These are phyloP conservation scores for Heliamphora ciliata DNA, from an alignment of 179 eudicot species.

Conservation along the genomic window DNA sequence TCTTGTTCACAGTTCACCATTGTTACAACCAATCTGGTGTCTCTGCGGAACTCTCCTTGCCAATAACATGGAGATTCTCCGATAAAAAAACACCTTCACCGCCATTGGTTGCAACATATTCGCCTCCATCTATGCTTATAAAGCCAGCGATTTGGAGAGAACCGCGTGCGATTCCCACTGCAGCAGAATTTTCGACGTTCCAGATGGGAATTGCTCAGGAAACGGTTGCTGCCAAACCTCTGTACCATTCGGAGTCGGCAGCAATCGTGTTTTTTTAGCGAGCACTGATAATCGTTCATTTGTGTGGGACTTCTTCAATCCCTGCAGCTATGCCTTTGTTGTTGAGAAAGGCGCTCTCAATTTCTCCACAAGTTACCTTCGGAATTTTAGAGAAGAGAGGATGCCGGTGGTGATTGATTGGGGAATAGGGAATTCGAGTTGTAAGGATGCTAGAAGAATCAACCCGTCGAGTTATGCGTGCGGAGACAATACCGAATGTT, in stretches of 20 bases:
- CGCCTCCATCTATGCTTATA: not conserved
- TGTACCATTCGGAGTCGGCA: not conserved
- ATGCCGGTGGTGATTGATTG: not conserved
- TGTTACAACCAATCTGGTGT: too few species aligned
- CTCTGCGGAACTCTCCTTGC: too few species aligned
- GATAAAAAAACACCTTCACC: not conserved
- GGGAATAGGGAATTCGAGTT: not conserved
- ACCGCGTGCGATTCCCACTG: not conserved
- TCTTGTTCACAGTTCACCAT: too few species aligned
- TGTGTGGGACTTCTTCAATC: not conserved
- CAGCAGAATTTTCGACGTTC: not conserved
- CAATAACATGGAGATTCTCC: too few species aligned
- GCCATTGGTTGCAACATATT: not conserved
- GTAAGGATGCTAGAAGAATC: not conserved
- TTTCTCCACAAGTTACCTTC: not conserved
- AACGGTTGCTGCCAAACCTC: not conserved
- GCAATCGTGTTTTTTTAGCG: accelerated
- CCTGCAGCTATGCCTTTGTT: conserved; percentile 4
- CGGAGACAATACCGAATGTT: not conserved
- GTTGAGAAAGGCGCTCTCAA: not conserved
- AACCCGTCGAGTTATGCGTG: not conserved
- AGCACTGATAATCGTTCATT: not conserved
- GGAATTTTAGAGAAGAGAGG: not conserved
- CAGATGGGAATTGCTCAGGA: not conserved
- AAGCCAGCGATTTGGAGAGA: not conserved